phyloP scores from a whole-genome alignment of 2,329 filamentous ascomycete genomes.

The Xylogone sp. region DNA sequence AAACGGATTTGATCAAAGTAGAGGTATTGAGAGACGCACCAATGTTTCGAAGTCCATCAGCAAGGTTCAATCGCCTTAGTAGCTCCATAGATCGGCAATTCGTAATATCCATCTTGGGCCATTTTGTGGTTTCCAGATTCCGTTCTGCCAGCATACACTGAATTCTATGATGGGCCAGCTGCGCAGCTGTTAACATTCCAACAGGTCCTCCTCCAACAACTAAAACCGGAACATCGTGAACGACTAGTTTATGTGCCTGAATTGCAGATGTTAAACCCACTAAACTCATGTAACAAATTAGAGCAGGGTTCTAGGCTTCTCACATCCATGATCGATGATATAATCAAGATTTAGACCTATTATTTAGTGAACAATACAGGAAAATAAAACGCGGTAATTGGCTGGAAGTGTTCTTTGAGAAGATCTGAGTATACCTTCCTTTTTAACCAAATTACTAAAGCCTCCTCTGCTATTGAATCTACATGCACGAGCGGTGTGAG shows the following conservation, averaged over 20 bases:
- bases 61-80: constrained; percentile 25
- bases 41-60: constrained; percentile 18
- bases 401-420: too few species aligned
- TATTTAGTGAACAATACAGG: too few species aligned
- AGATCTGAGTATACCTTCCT: too few species aligned
- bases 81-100: constrained; percentile 34
- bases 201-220: constrained; percentile 24
- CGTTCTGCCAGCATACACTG: constrained; percentile 22
- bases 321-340: too few species aligned
- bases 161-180: constrained; percentile 11
- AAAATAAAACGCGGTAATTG: too few species aligned
- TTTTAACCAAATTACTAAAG: too few species aligned
- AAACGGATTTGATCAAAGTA: too few species aligned
- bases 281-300: not conserved
- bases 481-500: too few species aligned
- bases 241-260: not conserved
- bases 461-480: too few species aligned
- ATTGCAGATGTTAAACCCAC: not conserved
- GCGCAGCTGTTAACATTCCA: constrained; percentile 19
- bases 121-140: constrained; percentile 26
- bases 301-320: too few species aligned
- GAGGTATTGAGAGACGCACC: not conserved
- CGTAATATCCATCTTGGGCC: constrained; percentile 36
- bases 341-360: too few species aligned
- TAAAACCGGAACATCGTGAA: not conserved